Conservation (phyloP, 768 basidiomycete species). For the Lentinula edodes region DNA sequence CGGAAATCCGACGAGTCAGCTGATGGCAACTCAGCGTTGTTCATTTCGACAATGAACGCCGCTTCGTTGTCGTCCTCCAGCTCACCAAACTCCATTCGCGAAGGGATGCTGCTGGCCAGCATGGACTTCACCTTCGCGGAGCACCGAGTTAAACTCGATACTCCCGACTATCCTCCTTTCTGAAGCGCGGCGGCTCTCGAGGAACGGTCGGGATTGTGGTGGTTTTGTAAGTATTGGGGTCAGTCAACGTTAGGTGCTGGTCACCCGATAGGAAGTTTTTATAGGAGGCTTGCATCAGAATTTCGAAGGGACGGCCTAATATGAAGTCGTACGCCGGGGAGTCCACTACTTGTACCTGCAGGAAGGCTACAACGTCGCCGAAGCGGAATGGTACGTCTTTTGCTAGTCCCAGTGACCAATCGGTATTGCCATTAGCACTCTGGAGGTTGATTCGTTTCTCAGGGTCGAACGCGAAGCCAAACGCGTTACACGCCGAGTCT, state of each 20-base stretch:
- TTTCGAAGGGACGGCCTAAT: constrained; percentile 10
- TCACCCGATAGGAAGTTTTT: background rate
- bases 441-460: background rate
- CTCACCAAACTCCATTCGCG: background rate
- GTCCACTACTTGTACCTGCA: constrained; percentile 10
- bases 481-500: background rate
- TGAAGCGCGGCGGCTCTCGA: background rate
- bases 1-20: background rate
- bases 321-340: constrained; percentile 12
- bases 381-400: constrained; percentile 9
- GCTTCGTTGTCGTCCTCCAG: constrained; percentile 6
- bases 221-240: background rate
- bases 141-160: background rate
- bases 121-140: background rate
- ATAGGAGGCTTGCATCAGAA: background rate
- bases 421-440: background rate
- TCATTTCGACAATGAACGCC: background rate
- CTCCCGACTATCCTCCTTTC: background rate
- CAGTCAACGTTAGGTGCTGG: background rate
- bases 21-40: background rate
- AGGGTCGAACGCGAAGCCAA: background rate
- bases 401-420: constrained; percentile 6
- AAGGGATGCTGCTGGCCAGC: background rate
- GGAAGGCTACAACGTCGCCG: background rate
- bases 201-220: constrained; percentile 5